Conservation (phyloP, 768 basidiomycete species). For the Gymnopilus junonius region DNA sequence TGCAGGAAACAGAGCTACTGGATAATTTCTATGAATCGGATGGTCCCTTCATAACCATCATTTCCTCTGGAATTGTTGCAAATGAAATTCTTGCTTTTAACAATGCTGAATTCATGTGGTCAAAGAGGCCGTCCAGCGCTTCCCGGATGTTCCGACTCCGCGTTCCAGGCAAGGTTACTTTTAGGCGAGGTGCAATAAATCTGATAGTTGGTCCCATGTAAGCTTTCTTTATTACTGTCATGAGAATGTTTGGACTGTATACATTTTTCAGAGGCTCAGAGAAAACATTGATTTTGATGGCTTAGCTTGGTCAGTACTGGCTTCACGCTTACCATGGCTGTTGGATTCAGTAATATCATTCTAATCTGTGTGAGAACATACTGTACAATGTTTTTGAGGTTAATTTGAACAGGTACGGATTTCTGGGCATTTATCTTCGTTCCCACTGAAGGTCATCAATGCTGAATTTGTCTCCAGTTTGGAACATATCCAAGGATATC, state of each 20-base stretch:
- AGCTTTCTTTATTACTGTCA: not conserved
- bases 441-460: not conserved
- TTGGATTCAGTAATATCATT: conserved; percentile 59
- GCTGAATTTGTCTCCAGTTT: conserved; percentile 29
- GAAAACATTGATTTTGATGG: conserved; percentile 71
- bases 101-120: conserved; percentile 61
- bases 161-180: conserved; percentile 57
- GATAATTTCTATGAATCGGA: conserved; percentile 33
- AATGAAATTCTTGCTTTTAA: conserved; percentile 48
- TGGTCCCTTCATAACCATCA: not conserved
- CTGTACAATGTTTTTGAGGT: conserved; percentile 52
- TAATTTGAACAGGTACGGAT: conserved; percentile 31
- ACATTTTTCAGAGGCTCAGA: conserved; percentile 44
- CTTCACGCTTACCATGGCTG: conserved; percentile 59
- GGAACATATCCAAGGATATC: conserved; percentile 75
- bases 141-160: conserved; percentile 53
- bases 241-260: not conserved
- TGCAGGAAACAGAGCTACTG: conserved; percentile 52
- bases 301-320: conserved; percentile 54
- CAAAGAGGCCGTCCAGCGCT: conserved; percentile 40
- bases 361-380: conserved; percentile 48
- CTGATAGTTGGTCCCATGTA: conserved; percentile 62
- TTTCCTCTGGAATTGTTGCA: not conserved
- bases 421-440: not conserved
- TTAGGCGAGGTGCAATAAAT: conserved; percentile 58